Base-by-base conservation (phyloP, 148 eudicot genomes). In the Tetragonia tetragonoides region DNA sequence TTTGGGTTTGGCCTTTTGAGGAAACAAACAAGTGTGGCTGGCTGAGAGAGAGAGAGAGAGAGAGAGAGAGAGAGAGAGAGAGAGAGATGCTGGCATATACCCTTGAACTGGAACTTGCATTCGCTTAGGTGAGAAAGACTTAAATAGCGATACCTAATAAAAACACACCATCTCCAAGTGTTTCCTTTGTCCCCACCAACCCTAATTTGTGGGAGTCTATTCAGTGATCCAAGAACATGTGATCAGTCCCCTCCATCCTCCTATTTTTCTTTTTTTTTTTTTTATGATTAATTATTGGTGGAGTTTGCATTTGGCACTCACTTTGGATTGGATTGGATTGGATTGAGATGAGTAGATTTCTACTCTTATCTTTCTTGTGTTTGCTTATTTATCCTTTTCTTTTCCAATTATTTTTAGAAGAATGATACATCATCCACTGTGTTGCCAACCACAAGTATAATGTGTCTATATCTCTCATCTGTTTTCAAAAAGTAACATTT, bases 211-310 rank as follows among this genome's bases (percentile, higher is more conserved):
- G 70, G 68, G 68, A 65, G 74, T 42, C 38, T 44, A 15, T 73
- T 74, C 17, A 65, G 70, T 75, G 70, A 75, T 65, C 70, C 78
- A 75, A 75, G 78, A 65, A 49, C 78, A 65, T 75, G 69, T 75
- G 71, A 75, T 12, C 61, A 44, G 6, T 64, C 70, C 78, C 4
- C 60, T 11, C n/a, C 70, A 63, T 75, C 34, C 69, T 64, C 39
- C 57, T 37, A 8, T 21, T 21, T 61, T 42, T 63, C 17, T 64
- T 4, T 20, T 39, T 46, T 20, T 39, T 46, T 47, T 70, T 54
- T 38, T 54, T 17, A 6, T 53, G 44, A 16, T 56, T 72, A 7
- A 53, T 72, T 56, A 15, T 56, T 15, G 60, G 60, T 56, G n/a
- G 60, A 56, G 6, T 56, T 56, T 56, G n/a, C 60, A 56, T n/a